phyloP scores from a whole-genome alignment of 257 asterid genomes.

The Parsonsia alboflavescens region DNA sequence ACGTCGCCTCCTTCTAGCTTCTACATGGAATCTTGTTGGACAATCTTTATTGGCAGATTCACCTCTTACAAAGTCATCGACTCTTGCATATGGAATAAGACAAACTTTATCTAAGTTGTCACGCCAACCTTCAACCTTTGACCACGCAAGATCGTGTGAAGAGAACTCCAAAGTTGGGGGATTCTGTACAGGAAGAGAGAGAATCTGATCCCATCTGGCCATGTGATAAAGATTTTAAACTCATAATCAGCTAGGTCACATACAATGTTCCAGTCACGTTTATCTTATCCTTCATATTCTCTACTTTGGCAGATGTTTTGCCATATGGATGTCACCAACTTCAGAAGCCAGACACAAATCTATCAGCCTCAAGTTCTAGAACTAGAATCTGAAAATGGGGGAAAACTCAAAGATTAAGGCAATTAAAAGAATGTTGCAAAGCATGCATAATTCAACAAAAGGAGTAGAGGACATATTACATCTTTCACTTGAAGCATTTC shows the following conservation, averaged over 20 bases:
- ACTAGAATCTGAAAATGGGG: neutral
- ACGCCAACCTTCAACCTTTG: conserved; percentile 90
- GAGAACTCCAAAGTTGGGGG: conserved; percentile 85
- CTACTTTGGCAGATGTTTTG: neutral
- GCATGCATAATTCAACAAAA: neutral
- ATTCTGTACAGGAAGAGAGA: conserved; percentile 88
- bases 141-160: conserved; percentile 86
- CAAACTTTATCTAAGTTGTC: conserved; percentile 79
- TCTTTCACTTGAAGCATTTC: neutral
- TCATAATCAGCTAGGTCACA: neutral
- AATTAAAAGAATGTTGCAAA: neutral
- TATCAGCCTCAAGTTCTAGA: neutral
- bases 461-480: neutral
- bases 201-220: conserved; percentile 98
- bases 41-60: conserved; percentile 84
- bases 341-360: neutral
- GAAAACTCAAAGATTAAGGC: neutral
- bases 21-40: conserved; percentile 88
- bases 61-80: conserved; percentile 86
- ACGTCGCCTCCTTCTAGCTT: conserved; percentile 79
- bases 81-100: conserved; percentile 77
- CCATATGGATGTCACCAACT: neutral
- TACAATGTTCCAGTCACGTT: neutral
- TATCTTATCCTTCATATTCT: neutral
- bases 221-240: conserved; percentile 37